These are phyloP conservation scores for Podospora bellae-mahoneyi DNA, from an alignment of 495 filamentous ascomycete species.

Conservation along the genomic window DNA sequence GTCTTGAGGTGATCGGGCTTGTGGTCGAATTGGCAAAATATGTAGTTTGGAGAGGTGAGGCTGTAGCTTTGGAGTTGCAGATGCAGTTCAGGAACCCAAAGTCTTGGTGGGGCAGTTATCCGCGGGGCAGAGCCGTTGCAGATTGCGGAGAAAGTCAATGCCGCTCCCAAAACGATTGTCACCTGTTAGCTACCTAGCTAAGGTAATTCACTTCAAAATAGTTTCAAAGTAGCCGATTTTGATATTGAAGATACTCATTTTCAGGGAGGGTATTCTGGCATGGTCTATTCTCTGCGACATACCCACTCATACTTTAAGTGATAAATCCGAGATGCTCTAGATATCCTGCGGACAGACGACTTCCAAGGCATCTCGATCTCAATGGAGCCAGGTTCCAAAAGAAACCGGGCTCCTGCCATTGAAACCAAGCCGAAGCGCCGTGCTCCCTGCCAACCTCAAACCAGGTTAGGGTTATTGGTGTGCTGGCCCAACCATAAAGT, in stretches of 20 bases:
- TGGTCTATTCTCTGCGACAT: too few species aligned
- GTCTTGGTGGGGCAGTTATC: background rate
- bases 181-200: background rate
- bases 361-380: background rate
- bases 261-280: too few species aligned
- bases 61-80: background rate
- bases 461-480: constrained; percentile 2
- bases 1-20: background rate
- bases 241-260: background rate
- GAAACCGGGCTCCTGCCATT: background rate
- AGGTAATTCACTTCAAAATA: too few species aligned
- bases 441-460: background rate
- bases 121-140: background rate
- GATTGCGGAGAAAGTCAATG: background rate
- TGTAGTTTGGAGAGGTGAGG: background rate
- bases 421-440: background rate
- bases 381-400: background rate
- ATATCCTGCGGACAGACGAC: too few species aligned
- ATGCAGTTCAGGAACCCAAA: background rate
- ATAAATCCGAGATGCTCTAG: too few species aligned
- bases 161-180: background rate
- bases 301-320: too few species aligned
- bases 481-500: background rate
- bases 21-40: background rate
- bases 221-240: too few species aligned